These are phyloP conservation scores for Aureobasidium musti DNA, from an alignment of 2,329 filamentous ascomycete species.

Conservation along the genomic window DNA sequence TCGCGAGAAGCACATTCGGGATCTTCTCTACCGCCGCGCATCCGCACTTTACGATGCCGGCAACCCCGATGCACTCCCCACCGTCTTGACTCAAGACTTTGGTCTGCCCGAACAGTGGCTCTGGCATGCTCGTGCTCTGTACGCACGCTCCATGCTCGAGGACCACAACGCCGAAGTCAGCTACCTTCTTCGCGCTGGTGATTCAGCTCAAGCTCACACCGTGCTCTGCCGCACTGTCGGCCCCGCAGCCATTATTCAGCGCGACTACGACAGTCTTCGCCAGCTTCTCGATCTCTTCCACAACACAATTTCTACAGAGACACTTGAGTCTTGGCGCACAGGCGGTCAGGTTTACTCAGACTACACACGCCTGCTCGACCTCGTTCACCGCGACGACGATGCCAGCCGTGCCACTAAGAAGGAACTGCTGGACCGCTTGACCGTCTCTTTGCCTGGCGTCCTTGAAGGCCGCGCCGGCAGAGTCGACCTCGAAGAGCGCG, in stretches of 20 bases:
- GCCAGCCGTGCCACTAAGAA: conserved; percentile 33
- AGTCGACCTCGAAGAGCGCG: conserved; percentile 31
- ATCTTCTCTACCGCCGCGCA: conserved; percentile 62
- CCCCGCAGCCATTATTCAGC: conserved; percentile 77
- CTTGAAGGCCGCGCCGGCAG: conserved; percentile 22
- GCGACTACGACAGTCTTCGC: conserved; percentile 71
- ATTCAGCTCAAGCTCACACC: conserved; percentile 78
- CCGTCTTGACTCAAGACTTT: conserved; percentile 42
- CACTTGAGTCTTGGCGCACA: conserved; percentile 70
- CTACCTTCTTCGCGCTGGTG: conserved; percentile 75
- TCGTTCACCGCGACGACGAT: conserved; percentile 37
- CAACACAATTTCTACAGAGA: background rate
- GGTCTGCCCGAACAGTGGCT: conserved; percentile 74
- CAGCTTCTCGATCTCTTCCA: conserved; percentile 72
- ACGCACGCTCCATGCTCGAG: conserved; percentile 71
- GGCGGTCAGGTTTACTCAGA: conserved; percentile 79
- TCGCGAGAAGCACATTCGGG: conserved; percentile 45
- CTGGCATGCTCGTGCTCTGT: conserved; percentile 82
- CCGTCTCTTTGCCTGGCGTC: conserved; percentile 27
- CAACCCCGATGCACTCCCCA: conserved; percentile 48
- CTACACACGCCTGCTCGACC: conserved; percentile 56
- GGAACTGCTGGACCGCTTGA: conserved; percentile 33
- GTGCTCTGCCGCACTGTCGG: conserved; percentile 80
- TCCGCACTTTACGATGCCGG: conserved; percentile 71
- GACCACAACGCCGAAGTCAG: conserved; percentile 72